Evolutionary conservation across 139 green algal species (phyloP), one percentile per base, ranked within the genome.

Genomic region (Micromonas pusilla): DNA sequence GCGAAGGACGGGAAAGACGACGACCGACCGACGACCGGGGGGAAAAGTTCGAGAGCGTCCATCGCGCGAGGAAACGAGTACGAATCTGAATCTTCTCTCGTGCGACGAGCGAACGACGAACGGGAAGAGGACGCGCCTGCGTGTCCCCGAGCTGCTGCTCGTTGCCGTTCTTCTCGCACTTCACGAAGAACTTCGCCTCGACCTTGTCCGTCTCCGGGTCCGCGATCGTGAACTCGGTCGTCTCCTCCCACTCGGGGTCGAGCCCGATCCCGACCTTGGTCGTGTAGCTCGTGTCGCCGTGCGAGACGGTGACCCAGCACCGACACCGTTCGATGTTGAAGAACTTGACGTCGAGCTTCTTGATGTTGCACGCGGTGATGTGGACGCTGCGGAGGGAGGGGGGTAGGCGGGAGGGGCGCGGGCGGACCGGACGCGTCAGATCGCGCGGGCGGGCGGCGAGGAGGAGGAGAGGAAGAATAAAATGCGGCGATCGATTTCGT

Each of bases 261-360:
- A 88, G 82, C 65, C 85, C 84, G 62, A 33, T 36, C 9, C 26
- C 30, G 2, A 38, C 32, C 31, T 3, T 33, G 6, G 54, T 68
- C n/a, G 66, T 28, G 38, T 82, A 32, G 72, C 76, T 62, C 70
- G 84, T 38, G 67, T 85, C 85, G 28, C 73, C 80, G 25, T 80
- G 72, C 54, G 71, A 82, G 13, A 86, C 33, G 21, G 76, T 78
- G 4, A 84, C 80, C 16, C 65, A 31, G 72, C 76, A 83, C 23
- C 45, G 52, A 62, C 79, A 52, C 82, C 85, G 86, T 64, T 80
- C 82, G 70, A 88, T 78, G 82, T 66, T 66, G 71, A 86, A 88
- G 20, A 84, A 81, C 81, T 88, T 88, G 21, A 85, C 63, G 73
- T 88, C 84, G 37, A 88, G 62, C 81, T 88, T 88, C 79, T 88